Evolutionary conservation across 495 filamentous ascomycete genomes (phyloP).

Genomic region (Cladorrhinum samala): DNA sequence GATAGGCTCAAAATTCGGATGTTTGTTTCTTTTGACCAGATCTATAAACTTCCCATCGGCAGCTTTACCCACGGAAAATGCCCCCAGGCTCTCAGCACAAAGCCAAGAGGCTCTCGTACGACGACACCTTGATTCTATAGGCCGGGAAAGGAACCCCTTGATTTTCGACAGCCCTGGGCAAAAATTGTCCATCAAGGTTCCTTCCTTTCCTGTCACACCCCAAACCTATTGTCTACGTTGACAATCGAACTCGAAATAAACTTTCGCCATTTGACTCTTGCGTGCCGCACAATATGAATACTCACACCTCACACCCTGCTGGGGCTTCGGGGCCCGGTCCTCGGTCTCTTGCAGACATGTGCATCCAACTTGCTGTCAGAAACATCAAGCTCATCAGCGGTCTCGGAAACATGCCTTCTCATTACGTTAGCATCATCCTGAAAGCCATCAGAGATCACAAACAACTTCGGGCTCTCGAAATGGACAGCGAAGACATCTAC

Average conservation of each 20-base stretch:
- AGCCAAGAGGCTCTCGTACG: background rate
- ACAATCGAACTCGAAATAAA: no score
- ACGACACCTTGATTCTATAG: background rate
- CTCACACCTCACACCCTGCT: no score
- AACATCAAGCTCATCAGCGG: conserved; percentile 18
- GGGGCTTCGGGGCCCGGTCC: no score
- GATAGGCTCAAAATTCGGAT: background rate
- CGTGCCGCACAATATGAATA: no score
- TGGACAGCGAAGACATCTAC: conserved; percentile 27
- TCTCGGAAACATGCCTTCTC: conserved; percentile 12
- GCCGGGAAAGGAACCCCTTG: no score
- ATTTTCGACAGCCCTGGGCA: no score
- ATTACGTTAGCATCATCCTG: conserved; percentile 19
- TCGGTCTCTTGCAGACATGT: conserved; percentile 32
- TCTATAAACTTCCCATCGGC: background rate
- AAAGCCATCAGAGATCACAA: conserved; percentile 22
- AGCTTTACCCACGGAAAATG: background rate
- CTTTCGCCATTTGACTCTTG: no score
- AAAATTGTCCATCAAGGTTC: no score
- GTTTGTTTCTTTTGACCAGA: background rate
- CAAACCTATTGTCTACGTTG: no score
- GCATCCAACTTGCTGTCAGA: conserved; percentile 22
- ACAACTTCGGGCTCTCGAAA: conserved; percentile 34
- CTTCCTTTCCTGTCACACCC: no score
- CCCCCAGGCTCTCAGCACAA: background rate